phyloP scores from a whole-genome alignment of 768 basidiomycete species.

The Clathrus columnatus region DNA sequence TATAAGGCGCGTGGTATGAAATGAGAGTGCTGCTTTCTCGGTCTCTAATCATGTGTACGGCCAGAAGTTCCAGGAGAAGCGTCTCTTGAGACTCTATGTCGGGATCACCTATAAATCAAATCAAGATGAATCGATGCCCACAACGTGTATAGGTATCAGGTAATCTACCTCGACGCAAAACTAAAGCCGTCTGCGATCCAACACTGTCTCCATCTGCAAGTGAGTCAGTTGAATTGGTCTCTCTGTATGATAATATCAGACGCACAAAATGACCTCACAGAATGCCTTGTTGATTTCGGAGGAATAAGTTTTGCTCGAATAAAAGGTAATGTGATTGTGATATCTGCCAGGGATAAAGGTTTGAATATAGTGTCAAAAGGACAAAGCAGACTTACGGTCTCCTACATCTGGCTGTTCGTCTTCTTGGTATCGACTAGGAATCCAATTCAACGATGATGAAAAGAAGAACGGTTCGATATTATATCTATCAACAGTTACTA shows the following conservation, averaged over 20 bases:
- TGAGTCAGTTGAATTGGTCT: neutral
- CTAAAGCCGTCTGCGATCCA: neutral
- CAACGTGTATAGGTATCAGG: no score
- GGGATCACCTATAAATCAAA: slow-evolving; percentile 1
- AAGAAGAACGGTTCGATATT: slow-evolving; percentile 58
- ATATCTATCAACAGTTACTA: slow-evolving; percentile 28
- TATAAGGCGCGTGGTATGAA: slow-evolving; percentile 32
- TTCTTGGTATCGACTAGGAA: slow-evolving; percentile 57
- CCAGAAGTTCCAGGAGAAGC: slow-evolving; percentile 6
- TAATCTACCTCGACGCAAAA: neutral
- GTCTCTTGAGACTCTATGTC: neutral
- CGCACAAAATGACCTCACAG: neutral
- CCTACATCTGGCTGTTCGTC: slow-evolving; percentile 29
- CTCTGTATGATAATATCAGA: neutral
- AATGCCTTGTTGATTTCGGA: slow-evolving; percentile 10
- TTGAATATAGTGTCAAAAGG: slow-evolving; percentile 5
- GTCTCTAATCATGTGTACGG: slow-evolving; percentile 4
- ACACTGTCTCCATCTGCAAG: neutral
- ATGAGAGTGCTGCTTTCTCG: slow-evolving; percentile 31
- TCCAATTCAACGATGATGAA: slow-evolving; percentile 57
- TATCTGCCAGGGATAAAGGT: slow-evolving; percentile 34
- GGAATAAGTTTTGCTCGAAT: slow-evolving; percentile 28
- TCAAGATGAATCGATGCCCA: no score
- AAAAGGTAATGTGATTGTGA: slow-evolving; percentile 50
- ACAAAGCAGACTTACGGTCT: slow-evolving; percentile 35